phyloP scores from a whole-genome alignment of 225 moss, liverwort and hornwort species.

The Sphagnum contortum region DNA sequence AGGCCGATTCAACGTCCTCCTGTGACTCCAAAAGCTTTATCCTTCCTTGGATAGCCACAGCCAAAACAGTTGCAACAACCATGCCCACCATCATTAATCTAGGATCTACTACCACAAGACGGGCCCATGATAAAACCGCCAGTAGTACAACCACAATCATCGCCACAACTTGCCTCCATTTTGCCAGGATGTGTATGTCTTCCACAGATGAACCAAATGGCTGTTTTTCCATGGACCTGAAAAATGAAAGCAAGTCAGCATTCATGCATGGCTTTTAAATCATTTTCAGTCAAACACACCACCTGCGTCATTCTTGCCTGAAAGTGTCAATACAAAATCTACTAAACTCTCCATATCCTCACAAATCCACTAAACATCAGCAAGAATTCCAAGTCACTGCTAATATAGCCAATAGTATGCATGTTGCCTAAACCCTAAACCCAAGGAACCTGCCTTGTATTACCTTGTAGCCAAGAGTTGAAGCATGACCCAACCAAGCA shows the following conservation, averaged over 20 bases:
- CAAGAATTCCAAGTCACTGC: too few species aligned
- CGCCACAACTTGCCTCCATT: not conserved
- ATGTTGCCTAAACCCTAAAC: too few species aligned
- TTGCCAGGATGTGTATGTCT: not conserved
- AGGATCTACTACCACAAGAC: slow-evolving; percentile 4
- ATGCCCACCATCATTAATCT: slow-evolving; percentile 22
- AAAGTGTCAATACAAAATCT: not conserved
- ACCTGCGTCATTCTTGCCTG: not conserved
- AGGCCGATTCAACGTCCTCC: not conserved
- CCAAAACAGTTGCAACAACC: slow-evolving; percentile 7
- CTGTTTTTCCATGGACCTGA: not conserved
- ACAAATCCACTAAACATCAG: too few species aligned
- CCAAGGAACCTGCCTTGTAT: not conserved
- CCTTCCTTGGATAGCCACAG: not conserved
- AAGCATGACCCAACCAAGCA: slow-evolving; percentile 26
- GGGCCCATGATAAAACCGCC: slow-evolving; percentile 22
- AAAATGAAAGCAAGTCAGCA: too few species aligned
- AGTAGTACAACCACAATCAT: slow-evolving; percentile 11
- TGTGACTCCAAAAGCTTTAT: not conserved
- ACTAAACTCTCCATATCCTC: not conserved
- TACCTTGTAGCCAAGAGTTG: slow-evolving; percentile 1
- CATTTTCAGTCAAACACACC: not conserved
- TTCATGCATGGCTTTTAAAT: too few species aligned
- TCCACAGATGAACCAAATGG: not conserved
- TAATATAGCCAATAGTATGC: too few species aligned